Evolutionary conservation across 805 yeast species (phyloP).

Genomic region (Metahyphopichia silvanorum): DNA sequence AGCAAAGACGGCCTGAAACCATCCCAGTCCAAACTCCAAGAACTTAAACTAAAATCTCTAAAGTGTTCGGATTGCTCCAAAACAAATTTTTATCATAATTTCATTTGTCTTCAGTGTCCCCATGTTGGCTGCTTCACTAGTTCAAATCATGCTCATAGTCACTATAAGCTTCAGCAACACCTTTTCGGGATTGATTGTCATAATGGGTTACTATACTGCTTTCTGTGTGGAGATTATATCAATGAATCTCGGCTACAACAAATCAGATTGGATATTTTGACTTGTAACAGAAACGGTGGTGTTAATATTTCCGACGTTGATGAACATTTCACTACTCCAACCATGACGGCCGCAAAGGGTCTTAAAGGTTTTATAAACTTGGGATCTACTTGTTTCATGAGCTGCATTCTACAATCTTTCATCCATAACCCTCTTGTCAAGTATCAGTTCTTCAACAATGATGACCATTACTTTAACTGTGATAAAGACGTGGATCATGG

Average conservation of each 20-base stretch:
- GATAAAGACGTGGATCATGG: slow-evolving; percentile 27
- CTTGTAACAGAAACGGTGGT: slow-evolving; percentile 2
- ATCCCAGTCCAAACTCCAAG: slow-evolving; percentile 35
- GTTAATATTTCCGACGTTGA: neutral
- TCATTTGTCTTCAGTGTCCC: slow-evolving; percentile 74
- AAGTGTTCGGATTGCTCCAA: slow-evolving; percentile 50
- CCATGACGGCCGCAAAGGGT: slow-evolving; percentile 64
- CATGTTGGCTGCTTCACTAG: slow-evolving; percentile 65
- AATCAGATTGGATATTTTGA: slow-evolving; percentile 34
- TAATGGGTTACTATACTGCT: slow-evolving; percentile 72
- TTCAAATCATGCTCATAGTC: slow-evolving; percentile 28
- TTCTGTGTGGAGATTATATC: slow-evolving; percentile 71
- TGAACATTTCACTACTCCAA: slow-evolving; percentile 33
- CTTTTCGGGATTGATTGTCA: slow-evolving; percentile 56
- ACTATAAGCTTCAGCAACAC: slow-evolving; percentile 32
- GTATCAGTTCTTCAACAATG: slow-evolving; percentile 67
- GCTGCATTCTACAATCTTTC: slow-evolving; percentile 83
- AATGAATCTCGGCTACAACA: slow-evolving; percentile 57
- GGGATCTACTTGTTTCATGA: slow-evolving; percentile 98
- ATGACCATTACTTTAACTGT: slow-evolving; percentile 61
- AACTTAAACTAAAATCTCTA: slow-evolving; percentile 41
- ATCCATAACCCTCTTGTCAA: slow-evolving; percentile 88
- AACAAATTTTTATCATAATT: slow-evolving; percentile 41
- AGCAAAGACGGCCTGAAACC: slow-evolving; percentile 37
- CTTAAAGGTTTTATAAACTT: slow-evolving; percentile 84